Conservation (phyloP, 2,329 filamentous ascomycete genomes). For the Paraphaeosphaeria minitans region DNA sequence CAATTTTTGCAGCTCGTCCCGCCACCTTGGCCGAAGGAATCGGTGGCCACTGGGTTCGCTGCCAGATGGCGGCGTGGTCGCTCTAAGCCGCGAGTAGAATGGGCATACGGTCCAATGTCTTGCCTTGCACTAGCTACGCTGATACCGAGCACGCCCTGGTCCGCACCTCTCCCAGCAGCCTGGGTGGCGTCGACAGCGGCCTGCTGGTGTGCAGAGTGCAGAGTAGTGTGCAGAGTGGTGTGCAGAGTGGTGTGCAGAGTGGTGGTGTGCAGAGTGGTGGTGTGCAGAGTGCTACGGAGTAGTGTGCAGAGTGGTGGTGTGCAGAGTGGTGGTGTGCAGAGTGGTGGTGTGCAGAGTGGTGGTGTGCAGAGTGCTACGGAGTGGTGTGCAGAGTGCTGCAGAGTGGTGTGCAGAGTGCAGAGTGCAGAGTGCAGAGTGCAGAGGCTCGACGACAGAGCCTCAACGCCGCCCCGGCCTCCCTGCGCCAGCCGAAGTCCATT, state of each 20-base stretch:
- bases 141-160: slow-evolving; percentile 14
- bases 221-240: too few species aligned
- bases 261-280: too few species aligned
- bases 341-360: too few species aligned
- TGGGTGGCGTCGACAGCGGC: slow-evolving; percentile 15
- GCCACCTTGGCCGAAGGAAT: slow-evolving; percentile 34
- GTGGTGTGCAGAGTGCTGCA: too few species aligned
- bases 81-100: slow-evolving; percentile 28
- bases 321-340: too few species aligned
- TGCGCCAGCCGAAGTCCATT: slow-evolving; percentile 3
- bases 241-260: too few species aligned
- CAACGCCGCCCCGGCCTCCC: slow-evolving; percentile 2
- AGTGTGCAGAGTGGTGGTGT: too few species aligned
- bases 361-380: too few species aligned
- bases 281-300: too few species aligned
- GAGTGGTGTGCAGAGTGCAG: too few species aligned
- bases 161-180: slow-evolving; percentile 22
- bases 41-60: slow-evolving; percentile 16
- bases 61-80: slow-evolving; percentile 20
- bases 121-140: slow-evolving; percentile 31
- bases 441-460: slow-evolving; percentile 22
- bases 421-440: too few species aligned
- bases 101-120: slow-evolving; percentile 22
- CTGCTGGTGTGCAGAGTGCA: too few species aligned
- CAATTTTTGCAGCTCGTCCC: slow-evolving; percentile 26